Percentiles rank a stretch among this genome's conserved stretches.
These are phyloP conservation scores for Cinchona pubescens DNA, from an alignment of 257 asterid species.

Conservation along the genomic window DNA sequence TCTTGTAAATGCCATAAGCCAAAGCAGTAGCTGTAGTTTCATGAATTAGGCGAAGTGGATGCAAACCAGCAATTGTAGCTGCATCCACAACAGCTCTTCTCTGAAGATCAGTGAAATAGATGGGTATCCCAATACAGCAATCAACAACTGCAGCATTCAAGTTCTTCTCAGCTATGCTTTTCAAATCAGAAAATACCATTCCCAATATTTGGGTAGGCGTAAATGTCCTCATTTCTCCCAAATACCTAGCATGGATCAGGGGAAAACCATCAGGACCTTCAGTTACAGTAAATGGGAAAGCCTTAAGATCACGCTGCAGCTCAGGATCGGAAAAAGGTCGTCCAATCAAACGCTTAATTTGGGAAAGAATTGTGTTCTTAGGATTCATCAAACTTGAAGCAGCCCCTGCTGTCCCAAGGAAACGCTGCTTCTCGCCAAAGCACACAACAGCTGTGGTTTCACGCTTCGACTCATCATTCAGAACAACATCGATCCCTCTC, in stretches of 20 bases:
- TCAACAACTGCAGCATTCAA: slow-evolving; percentile 86
- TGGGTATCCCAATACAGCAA: slow-evolving; percentile 92
- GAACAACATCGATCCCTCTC: slow-evolving; percentile 94
- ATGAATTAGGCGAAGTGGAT: slow-evolving; percentile 87
- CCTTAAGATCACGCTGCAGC: slow-evolving; percentile 72
- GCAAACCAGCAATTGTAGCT: slow-evolving; percentile 90
- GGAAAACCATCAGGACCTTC: slow-evolving; percentile 97
- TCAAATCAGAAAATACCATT: slow-evolving; percentile 78
- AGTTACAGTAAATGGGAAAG: slow-evolving; percentile 63
- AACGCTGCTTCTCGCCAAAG: slow-evolving; percentile 92
- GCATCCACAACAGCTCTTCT: slow-evolving; percentile 93
- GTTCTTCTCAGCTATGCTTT: slow-evolving; percentile 81
- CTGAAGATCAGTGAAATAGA: slow-evolving; percentile 91
- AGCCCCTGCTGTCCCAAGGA: slow-evolving; percentile 97
- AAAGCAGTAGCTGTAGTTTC: slow-evolving; percentile 98
- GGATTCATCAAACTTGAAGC: slow-evolving; percentile 97
- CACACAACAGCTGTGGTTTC: slow-evolving; percentile 89
- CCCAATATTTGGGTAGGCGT: slow-evolving; percentile 91
- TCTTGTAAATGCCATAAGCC: slow-evolving; percentile 94
- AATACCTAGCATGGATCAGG: slow-evolving; percentile 66
- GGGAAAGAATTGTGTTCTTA: slow-evolving; percentile 81
- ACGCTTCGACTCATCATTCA: slow-evolving; percentile 89
- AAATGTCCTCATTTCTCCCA: slow-evolving; percentile 73
- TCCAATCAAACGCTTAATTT: slow-evolving; percentile 81
- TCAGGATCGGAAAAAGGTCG: slow-evolving; percentile 85